Conservation (phyloP, 1,139 yeast genomes). For the Debaryomyces coudertii region DNA sequence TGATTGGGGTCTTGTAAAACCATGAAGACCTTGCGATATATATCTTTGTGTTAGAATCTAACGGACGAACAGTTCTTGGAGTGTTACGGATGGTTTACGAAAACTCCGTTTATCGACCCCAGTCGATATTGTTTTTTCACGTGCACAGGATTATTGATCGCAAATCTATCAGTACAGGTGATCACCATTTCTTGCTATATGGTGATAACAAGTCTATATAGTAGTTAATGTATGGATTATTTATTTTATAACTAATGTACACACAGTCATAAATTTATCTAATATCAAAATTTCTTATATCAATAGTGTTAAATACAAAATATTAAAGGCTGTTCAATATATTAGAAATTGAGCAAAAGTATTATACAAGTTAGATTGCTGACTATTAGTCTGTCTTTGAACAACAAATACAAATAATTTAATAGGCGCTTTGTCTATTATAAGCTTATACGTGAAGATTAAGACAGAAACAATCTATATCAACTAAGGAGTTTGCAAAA, state of each 20-base stretch:
- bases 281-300: neutral
- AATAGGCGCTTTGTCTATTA: neutral
- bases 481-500: neutral
- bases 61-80: neutral
- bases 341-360: neutral
- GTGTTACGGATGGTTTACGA: neutral
- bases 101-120: constrained; percentile 2
- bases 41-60: neutral
- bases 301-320: neutral
- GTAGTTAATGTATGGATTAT: neutral
- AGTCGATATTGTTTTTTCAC: neutral
- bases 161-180: constrained; percentile 2
- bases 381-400: neutral
- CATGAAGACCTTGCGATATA: too few relatives aligned
- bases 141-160: neutral
- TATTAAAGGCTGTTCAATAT: neutral
- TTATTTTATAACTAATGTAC: neutral
- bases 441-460: neutral
- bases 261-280: neutral
- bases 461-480: neutral
- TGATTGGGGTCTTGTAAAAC: neutral
- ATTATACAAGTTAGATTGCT: constrained; percentile 2
- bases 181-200: constrained; percentile 4
- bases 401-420: neutral
- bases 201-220: neutral